A percentile compares a stretch with the other conserved stretches of the same genome.
Conservation (phyloP, 352 stramenopile genomes). For the Globisporangium heterothallicum region DNA sequence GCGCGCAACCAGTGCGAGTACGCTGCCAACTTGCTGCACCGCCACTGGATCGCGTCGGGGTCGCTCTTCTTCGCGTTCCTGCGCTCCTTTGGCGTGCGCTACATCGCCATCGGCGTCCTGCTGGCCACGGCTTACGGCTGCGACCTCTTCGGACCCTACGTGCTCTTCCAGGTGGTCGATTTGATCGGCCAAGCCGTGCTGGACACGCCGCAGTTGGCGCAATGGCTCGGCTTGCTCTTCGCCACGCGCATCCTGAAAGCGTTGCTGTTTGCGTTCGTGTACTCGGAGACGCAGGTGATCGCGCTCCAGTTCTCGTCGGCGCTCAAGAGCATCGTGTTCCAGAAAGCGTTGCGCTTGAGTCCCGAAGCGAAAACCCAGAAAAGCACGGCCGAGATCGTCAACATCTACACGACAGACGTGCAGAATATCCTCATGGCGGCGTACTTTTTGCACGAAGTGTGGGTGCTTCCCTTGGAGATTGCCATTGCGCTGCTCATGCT, state of each 20-base stretch:
- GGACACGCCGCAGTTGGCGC: slow-evolving; percentile 25
- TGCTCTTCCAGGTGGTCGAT: slow-evolving; percentile 55
- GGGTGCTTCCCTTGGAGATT: slow-evolving; percentile 51
- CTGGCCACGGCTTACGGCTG: slow-evolving; percentile 38
- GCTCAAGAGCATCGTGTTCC: slow-evolving; percentile 71
- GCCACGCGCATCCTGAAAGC: slow-evolving; percentile 55
- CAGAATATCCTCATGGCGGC: slow-evolving; percentile 49
- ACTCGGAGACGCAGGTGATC: slow-evolving; percentile 53
- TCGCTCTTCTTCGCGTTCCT: slow-evolving; percentile 53
- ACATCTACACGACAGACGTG: slow-evolving; percentile 61
- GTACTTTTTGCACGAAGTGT: slow-evolving; percentile 72
- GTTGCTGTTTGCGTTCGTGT: slow-evolving; percentile 57
- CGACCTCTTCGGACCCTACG: slow-evolving; percentile 53
- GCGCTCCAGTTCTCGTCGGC: slow-evolving; percentile 57
- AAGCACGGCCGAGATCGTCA: slow-evolving; percentile 39
- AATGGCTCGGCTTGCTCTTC: slow-evolving; percentile 64
- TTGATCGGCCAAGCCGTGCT: slow-evolving; percentile 32
- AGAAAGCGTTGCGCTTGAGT: slow-evolving; percentile 57
- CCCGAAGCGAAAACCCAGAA: slow-evolving; percentile 23
- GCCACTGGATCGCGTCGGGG: slow-evolving; percentile 48
- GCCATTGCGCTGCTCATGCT: slow-evolving; percentile 42
- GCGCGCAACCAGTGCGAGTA: slow-evolving; percentile 31
- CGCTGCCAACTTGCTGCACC: slow-evolving; percentile 43
- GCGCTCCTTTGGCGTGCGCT: slow-evolving; percentile 41
- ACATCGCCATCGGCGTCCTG: slow-evolving; percentile 36